phyloP scores from a whole-genome alignment of 2,329 filamentous ascomycete species.

The Sordariomycetes sp. region DNA sequence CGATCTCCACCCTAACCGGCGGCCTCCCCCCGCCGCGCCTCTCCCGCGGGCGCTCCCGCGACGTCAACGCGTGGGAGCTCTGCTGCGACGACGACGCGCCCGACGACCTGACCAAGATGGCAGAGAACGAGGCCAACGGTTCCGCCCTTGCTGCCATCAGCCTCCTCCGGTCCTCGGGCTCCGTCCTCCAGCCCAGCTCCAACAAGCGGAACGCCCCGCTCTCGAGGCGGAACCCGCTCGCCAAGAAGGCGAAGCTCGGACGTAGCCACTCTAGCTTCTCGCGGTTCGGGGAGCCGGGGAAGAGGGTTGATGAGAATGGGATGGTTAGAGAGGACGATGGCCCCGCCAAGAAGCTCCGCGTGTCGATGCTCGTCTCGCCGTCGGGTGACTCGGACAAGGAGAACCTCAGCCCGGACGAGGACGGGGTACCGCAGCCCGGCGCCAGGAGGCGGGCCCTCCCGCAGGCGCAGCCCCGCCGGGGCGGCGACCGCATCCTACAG shows the following conservation, averaged over 20 bases:
- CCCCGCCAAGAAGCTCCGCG: slow-evolving; percentile 19
- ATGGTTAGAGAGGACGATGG: slow-evolving; percentile 9
- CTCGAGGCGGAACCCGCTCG: slow-evolving; percentile 11
- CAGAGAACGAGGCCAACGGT: slow-evolving; percentile 66
- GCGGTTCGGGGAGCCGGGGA: slow-evolving; percentile 29
- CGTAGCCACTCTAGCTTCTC: slow-evolving; percentile 49
- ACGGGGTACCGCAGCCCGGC: slow-evolving; percentile 15
- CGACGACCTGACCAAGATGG: slow-evolving; percentile 67
- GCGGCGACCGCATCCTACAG: slow-evolving; percentile 20
- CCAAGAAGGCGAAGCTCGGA: slow-evolving; percentile 50
- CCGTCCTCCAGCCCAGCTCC: slow-evolving; percentile 37
- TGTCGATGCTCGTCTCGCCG: slow-evolving; percentile 21
- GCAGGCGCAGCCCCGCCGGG: slow-evolving; percentile 17
- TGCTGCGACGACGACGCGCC: slow-evolving; percentile 71
- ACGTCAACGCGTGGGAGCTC: slow-evolving; percentile 84
- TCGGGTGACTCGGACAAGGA: slow-evolving; percentile 77
- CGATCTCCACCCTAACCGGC: slow-evolving; percentile 37
- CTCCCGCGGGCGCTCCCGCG: slow-evolving; percentile 62
- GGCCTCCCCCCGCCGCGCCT: slow-evolving; percentile 39
- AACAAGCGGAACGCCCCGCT: slow-evolving; percentile 50
- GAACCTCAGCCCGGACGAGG: slow-evolving; percentile 58
- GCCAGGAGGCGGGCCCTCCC: slow-evolving; percentile 13
- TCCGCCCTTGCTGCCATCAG: slow-evolving; percentile 74
- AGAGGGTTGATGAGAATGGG: slow-evolving; percentile 9
- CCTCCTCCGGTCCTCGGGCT: slow-evolving; percentile 58